These are phyloP conservation scores for Leccinum holopus DNA, from an alignment of 1,284 basidiomycete species.

Conservation along the genomic window DNA sequence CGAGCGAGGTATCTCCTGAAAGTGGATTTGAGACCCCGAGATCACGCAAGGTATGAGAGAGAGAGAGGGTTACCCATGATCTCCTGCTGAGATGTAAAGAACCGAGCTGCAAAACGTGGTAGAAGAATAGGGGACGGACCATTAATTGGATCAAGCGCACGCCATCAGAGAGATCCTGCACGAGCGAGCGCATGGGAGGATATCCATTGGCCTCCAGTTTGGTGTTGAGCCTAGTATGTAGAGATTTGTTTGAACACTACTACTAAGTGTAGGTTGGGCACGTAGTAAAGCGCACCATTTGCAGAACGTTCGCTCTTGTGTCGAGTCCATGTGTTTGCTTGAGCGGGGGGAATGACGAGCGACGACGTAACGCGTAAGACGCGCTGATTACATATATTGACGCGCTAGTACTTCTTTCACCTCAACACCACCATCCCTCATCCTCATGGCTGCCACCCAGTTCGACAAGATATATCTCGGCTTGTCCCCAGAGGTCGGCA, in stretches of 20 bases:
- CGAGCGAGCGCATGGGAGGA: conserved; percentile 88
- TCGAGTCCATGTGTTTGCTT: conserved; percentile 28
- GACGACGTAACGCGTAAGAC: conserved; percentile 9
- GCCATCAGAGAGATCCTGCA: conserved; percentile 91
- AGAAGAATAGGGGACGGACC: conserved; percentile 46
- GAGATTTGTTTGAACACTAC: conserved; percentile 1
- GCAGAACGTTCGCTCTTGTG: conserved; percentile 68
- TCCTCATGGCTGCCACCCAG: conserved; percentile 59
- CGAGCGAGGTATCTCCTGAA: conserved; percentile 83
- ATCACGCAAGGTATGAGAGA: conserved; percentile 5
- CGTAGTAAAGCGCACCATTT: conserved; percentile 65
- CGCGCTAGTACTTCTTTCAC: conserved; percentile 17
- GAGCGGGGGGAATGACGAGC: neutral
- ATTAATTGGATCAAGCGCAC: conserved; percentile 92
- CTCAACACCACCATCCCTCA: conserved; percentile 1
- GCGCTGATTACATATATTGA: conserved; percentile 25
- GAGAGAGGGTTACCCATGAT: conserved; percentile 81
- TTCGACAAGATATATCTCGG: conserved; percentile 85
- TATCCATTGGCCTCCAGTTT: conserved; percentile 86
- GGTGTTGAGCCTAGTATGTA: conserved; percentile 85
- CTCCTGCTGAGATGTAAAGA: conserved; percentile 54
- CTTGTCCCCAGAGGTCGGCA: conserved; percentile 72
- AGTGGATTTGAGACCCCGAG: conserved; percentile 13
- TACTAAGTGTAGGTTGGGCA: neutral
- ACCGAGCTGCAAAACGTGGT: neutral